Percentiles rank a stretch among this genome's conserved stretches.
phyloP scores from a whole-genome alignment of 2,329 filamentous ascomycete species.

The Arthrobotrys entomopaga region DNA sequence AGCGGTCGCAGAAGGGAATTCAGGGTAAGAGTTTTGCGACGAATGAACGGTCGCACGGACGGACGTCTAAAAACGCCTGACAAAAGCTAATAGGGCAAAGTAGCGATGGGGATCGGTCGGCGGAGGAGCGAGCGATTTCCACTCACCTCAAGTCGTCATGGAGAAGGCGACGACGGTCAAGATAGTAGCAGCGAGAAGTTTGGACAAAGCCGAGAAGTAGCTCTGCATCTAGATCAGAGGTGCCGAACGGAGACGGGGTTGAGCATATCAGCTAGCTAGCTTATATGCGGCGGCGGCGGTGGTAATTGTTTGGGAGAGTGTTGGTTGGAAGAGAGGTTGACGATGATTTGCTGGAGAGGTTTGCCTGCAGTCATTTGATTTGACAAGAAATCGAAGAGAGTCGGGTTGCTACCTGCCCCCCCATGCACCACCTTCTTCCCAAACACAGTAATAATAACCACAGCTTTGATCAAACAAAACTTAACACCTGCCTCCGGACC shows the following conservation, averaged over 20 bases:
- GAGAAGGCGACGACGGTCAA: constrained; percentile 30
- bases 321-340: constrained; percentile 43
- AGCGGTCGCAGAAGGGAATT: constrained; percentile 23
- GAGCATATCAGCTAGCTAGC: neutral
- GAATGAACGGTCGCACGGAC: constrained; percentile 15
- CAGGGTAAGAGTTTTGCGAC: too few relatives aligned
- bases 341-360: constrained; percentile 54
- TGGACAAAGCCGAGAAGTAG: constrained; percentile 6
- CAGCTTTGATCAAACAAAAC: too few relatives aligned
- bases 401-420: too few relatives aligned
- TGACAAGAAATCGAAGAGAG: constrained; percentile 24
- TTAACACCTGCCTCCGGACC: too few relatives aligned
- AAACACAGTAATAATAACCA: too few relatives aligned
- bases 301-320: constrained; percentile 13
- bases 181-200: constrained; percentile 2
- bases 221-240: constrained; percentile 18
- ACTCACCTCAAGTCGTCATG: constrained; percentile 33
- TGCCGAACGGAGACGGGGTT: constrained; percentile 13
- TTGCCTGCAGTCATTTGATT: constrained; percentile 51
- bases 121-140: constrained; percentile 30
- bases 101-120: constrained; percentile 13
- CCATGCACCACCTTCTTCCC: too few relatives aligned
- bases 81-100: neutral
- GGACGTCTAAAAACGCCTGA: constrained; percentile 1
- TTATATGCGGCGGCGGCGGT: constrained; percentile 43